A percentile compares a stretch with the other conserved stretches of the same genome.
phyloP scores from a whole-genome alignment of 2,329 filamentous ascomycete genomes.

The Penicillium sp. region DNA sequence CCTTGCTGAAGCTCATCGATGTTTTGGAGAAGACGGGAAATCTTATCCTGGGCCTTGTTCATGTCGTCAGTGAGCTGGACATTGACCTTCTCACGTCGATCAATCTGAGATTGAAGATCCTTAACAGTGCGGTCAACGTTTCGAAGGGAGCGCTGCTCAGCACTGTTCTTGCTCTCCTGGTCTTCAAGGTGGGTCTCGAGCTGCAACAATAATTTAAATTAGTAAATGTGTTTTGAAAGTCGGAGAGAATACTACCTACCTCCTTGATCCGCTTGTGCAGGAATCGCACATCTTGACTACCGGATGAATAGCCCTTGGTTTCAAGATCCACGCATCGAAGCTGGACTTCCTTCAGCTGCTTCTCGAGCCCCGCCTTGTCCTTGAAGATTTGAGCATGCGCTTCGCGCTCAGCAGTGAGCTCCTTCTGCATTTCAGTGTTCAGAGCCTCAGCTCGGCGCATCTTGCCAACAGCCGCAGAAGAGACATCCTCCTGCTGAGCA shows the following conservation, averaged over 20 bases:
- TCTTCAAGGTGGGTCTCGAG: slow-evolving; percentile 86
- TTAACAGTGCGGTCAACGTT: slow-evolving; percentile 94
- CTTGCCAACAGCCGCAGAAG: slow-evolving; percentile 89
- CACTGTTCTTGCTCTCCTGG: slow-evolving; percentile 76
- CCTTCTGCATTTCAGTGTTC: slow-evolving; percentile 87
- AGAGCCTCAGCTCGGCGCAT: slow-evolving; percentile 93
- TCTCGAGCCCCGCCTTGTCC: slow-evolving; percentile 88
- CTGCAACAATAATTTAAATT: slow-evolving; percentile 50
- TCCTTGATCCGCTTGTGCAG: slow-evolving; percentile 93
- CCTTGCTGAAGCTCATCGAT: slow-evolving; percentile 93
- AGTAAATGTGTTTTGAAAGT: slow-evolving; percentile 17
- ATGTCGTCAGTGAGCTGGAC: slow-evolving; percentile 81
- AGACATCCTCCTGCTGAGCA: slow-evolving; percentile 91
- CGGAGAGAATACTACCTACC: slow-evolving; percentile 58
- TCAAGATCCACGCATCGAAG: slow-evolving; percentile 89
- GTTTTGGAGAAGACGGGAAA: slow-evolving; percentile 82
- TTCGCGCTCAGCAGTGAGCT: slow-evolving; percentile 85
- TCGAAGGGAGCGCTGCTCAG: slow-evolving; percentile 83
- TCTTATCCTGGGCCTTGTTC: slow-evolving; percentile 82
- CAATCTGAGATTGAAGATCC: slow-evolving; percentile 88
- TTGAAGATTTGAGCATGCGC: slow-evolving; percentile 79
- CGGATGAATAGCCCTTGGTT: slow-evolving; percentile 94
- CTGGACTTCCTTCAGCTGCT: slow-evolving; percentile 86
- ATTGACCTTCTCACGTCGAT: slow-evolving; percentile 89
- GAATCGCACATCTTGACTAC: slow-evolving; percentile 94